A percentile compares a stretch with the other conserved stretches of the same genome.
These are phyloP conservation scores for Pyrenophora tritici-repentis DNA, from an alignment of 2,329 filamentous ascomycete genomes.

Conservation along the genomic window DNA sequence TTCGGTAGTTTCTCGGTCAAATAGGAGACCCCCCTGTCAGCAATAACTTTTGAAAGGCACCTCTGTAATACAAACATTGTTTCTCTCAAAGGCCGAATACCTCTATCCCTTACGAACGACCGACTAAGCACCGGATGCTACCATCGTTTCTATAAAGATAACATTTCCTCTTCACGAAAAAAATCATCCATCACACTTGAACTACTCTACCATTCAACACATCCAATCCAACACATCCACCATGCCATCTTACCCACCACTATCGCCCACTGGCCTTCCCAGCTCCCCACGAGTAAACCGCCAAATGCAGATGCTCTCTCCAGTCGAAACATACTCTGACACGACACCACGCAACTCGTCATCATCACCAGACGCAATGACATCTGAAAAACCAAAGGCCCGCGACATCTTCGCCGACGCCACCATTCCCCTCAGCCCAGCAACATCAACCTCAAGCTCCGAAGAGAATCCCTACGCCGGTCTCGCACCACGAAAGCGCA, in stretches of 20 bases:
- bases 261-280: slow-evolving; percentile 28
- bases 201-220: neutral
- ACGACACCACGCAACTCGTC: slow-evolving; percentile 14
- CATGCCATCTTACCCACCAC: slow-evolving; percentile 25
- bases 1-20: too few species aligned
- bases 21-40: too few species aligned
- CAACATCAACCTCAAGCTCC: slow-evolving; percentile 24
- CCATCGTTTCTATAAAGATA: slow-evolving; percentile 9
- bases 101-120: slow-evolving; percentile 9
- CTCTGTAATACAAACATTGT: slow-evolving; percentile 28
- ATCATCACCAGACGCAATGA: slow-evolving; percentile 22
- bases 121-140: slow-evolving; percentile 9
- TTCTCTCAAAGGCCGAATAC: slow-evolving; percentile 11
- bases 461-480: slow-evolving; percentile 30
- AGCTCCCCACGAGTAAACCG: slow-evolving; percentile 29
- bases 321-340: slow-evolving; percentile 28
- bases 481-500: slow-evolving; percentile 37
- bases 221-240: neutral
- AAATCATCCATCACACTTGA: neutral
- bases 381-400: slow-evolving; percentile 21
- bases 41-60: too few species aligned
- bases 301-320: slow-evolving; percentile 24
- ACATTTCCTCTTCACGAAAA: slow-evolving; percentile 5
- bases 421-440: slow-evolving; percentile 41
- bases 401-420: slow-evolving; percentile 42